A percentile compares a stretch with the other conserved stretches of the same genome.
phyloP scores from a whole-genome alignment of 768 basidiomycete species.

The Dentipellis fragilis region DNA sequence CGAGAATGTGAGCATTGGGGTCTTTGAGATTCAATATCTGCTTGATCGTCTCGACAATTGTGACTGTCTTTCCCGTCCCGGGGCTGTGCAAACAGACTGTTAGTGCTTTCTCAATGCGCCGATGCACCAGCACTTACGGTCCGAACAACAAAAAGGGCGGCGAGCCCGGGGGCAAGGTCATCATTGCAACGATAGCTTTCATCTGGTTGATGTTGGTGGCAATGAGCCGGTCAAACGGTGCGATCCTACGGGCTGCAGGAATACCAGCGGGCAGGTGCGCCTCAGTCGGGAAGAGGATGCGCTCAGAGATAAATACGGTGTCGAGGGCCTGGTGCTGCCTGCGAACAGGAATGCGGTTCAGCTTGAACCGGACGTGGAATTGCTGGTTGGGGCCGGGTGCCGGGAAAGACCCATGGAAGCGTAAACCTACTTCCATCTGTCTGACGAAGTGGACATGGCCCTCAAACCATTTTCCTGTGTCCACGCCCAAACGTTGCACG shows the following conservation, averaged over 20 bases:
- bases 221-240: conserved; percentile 21
- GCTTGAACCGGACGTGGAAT: conserved; percentile 45
- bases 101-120: neutral
- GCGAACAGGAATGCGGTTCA: conserved; percentile 43
- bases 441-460: conserved; percentile 40
- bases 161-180: conserved; percentile 33
- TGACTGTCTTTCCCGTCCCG: conserved; percentile 62
- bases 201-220: conserved; percentile 36
- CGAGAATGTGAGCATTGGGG: conserved; percentile 39
- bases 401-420: conserved; percentile 35
- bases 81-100: conserved; percentile 25
- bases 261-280: conserved; percentile 2
- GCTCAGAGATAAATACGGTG: conserved; percentile 26
- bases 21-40: conserved; percentile 35
- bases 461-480: conserved; percentile 21
- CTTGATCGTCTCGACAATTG: conserved; percentile 50
- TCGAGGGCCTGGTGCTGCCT: conserved; percentile 46
- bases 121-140: conserved; percentile 50
- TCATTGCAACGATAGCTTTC: conserved; percentile 39
- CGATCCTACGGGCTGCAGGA: conserved; percentile 1
- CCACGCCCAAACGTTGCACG: conserved; percentile 13
- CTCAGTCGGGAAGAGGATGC: conserved; percentile 37
- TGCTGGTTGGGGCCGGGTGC: conserved; percentile 23
- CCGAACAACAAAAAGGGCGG: conserved; percentile 54
- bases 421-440: conserved; percentile 32